Percentiles rank a stretch among this genome's conserved stretches.
These are phyloP conservation scores for Daedaleopsis nitida DNA, from an alignment of 768 basidiomycete species.

Conservation along the genomic window DNA sequence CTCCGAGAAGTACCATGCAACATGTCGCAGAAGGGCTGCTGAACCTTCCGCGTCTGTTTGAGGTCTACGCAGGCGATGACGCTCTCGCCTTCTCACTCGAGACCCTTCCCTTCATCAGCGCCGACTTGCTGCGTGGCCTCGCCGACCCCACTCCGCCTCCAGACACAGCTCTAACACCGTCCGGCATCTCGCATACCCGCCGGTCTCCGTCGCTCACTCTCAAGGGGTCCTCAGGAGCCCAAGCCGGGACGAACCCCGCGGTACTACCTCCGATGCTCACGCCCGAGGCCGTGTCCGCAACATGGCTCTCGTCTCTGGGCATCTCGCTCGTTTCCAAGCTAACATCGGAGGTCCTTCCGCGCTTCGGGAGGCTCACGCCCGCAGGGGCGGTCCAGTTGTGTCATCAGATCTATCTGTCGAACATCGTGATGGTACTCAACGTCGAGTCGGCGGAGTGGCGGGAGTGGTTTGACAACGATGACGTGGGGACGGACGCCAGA, in stretches of 20 bases:
- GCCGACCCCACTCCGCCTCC: slow-evolving; percentile 39
- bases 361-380: slow-evolving; percentile 60
- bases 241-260: slow-evolving; percentile 3
- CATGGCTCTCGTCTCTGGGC: slow-evolving; percentile 92
- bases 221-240: slow-evolving; percentile 26
- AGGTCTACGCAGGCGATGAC: slow-evolving; percentile 92
- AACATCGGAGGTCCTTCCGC: slow-evolving; percentile 68
- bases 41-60: slow-evolving; percentile 90
- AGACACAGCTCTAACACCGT: slow-evolving; percentile 7
- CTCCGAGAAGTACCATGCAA: slow-evolving; percentile 86
- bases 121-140: slow-evolving; percentile 50
- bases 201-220: slow-evolving; percentile 40
- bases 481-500: slow-evolving; percentile 40
- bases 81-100: slow-evolving; percentile 86
- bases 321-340: slow-evolving; percentile 77
- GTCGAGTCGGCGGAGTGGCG: slow-evolving; percentile 87
- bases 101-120: slow-evolving; percentile 72
- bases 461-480: slow-evolving; percentile 63
- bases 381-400: slow-evolving; percentile 81
- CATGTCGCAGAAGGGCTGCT: slow-evolving; percentile 92
- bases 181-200: slow-evolving; percentile 22
- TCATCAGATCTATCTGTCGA: slow-evolving; percentile 86
- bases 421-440: slow-evolving; percentile 88
- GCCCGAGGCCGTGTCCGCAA: slow-evolving; percentile 81
- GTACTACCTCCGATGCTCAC: slow-evolving; percentile 41